Base-by-base conservation (phyloP, 1,139 yeast species). In the Pichia sp. region DNA sequence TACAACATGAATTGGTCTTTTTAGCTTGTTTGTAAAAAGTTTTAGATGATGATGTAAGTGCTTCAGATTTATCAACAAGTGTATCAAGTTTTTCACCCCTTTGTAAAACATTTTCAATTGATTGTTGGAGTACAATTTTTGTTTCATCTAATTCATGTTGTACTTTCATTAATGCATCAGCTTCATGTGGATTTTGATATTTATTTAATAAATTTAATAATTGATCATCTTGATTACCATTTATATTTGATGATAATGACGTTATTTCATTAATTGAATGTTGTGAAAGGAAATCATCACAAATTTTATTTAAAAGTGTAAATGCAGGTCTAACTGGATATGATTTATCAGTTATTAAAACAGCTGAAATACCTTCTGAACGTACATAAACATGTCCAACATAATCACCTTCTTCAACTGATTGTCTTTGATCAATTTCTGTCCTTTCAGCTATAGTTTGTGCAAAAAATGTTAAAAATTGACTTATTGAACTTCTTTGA, bases 251-350 rank as follows among this genome's bases (percentile, higher is more conserved):
- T 61, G 86, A 85, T 57, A 73, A 69, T 56, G 90, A 68, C 64
- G 89, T 87, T 30, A 70, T 70, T 52, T 82, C 80, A 30, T 66
- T 63, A 42, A 78, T 74, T 7, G 96, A 96, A 65, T 87, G 94
- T 52, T 84, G 80, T 27, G 90, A 74, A 50, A 90, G 70, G 66
- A 87, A 92, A 64, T 92, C 97, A 58, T 92, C 98, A 58, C 89
- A 73, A 24, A 92, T 71, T 69, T 89, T 92, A 74, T 90, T 92
- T 59, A 92, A 76, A 53, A 92, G 71, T 3, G 97, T 84, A 67
- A 87, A 92, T 1, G 97, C 98, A n/a, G 97, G 97, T 62, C 98
- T 78, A 23, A 87, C 90, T 2, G 98, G 98, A 65, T 92, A 92
- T 57, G 92, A 97, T 64, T 85, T 85, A 64, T 92, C 99, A 41